A percentile compares a stretch with the other conserved stretches of the same genome.
Conservation (phyloP, 1,139 yeast genomes). For the Hansenula sp. region DNA sequence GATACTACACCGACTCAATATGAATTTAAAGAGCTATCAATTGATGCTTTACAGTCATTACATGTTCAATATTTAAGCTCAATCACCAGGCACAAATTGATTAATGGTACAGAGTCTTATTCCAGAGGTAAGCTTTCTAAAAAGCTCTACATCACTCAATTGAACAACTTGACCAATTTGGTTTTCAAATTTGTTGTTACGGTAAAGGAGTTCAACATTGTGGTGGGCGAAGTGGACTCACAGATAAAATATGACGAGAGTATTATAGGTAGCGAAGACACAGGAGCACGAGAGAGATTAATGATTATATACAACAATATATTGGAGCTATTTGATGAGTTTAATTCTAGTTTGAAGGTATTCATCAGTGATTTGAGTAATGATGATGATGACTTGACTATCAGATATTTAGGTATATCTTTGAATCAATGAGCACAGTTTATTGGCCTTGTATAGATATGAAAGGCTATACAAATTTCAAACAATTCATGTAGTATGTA, state of each 20-base stretch:
- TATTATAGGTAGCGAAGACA: conserved; percentile 9
- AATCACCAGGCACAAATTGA: conserved; percentile 39
- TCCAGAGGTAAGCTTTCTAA: conserved; percentile 39
- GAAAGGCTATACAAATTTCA: too few relatives aligned
- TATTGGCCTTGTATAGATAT: too few relatives aligned
- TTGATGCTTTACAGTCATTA: conserved; percentile 43
- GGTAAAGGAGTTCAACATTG: conserved; percentile 39
- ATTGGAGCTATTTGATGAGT: conserved; percentile 17
- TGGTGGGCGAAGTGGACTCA: conserved; percentile 30
- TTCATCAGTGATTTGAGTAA: conserved; percentile 31
- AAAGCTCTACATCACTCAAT: conserved; percentile 39
- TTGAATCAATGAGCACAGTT: conserved; percentile 13
- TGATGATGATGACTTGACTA: conserved; percentile 31
- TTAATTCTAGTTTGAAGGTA: conserved; percentile 21
- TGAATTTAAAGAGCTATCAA: conserved; percentile 27
- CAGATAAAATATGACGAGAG: conserved; percentile 9
- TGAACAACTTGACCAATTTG: conserved; percentile 39
- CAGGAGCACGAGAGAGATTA: neutral
- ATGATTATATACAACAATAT: conserved; percentile 14
- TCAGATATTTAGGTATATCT: conserved; percentile 27
- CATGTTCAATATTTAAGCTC: conserved; percentile 38
- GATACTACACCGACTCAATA: conserved; percentile 7
- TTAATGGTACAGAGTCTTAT: conserved; percentile 30
- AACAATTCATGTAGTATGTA: too few relatives aligned
- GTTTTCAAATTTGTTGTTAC: conserved; percentile 42